phyloP scores from a whole-genome alignment of 179 eudicot genomes.

The Vitellaria paradoxa region DNA sequence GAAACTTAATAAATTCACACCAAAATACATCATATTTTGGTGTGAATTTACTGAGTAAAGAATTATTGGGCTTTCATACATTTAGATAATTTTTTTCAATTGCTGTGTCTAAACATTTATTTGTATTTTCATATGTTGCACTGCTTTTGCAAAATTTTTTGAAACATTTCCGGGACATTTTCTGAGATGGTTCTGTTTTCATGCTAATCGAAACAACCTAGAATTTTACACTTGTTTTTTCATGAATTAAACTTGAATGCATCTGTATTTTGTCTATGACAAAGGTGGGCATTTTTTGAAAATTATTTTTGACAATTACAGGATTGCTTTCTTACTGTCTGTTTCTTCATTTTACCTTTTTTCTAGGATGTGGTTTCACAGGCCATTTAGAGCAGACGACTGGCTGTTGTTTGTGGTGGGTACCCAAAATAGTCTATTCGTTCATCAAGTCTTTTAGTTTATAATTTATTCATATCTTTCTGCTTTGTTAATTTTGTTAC shows the following conservation, averaged over 20 bases:
- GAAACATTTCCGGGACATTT: too few relatives aligned
- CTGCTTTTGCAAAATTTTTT: too few relatives aligned
- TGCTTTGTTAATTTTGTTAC: not conserved
- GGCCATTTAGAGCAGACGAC: constrained; percentile 86
- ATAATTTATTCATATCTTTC: not conserved
- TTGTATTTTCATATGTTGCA: too few relatives aligned
- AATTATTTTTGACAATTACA: not conserved
- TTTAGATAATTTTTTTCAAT: too few relatives aligned
- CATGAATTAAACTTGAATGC: not conserved
- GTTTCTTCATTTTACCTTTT: constrained; percentile 13
- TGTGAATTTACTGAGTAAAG: too few relatives aligned
- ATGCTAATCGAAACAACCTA: too few relatives aligned
- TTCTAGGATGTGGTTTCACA: constrained; percentile 97
- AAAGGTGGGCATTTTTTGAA: not conserved
- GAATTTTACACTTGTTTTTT: not conserved
- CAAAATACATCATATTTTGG: too few relatives aligned
- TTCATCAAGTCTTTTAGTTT: not conserved
- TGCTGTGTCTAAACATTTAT: too few relatives aligned
- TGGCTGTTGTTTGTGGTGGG: constrained; percentile 87
- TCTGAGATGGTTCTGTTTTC: too few relatives aligned
- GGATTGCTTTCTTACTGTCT: not conserved
- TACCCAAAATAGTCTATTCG: constrained; percentile 3
- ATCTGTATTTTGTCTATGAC: not conserved
- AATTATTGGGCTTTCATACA: too few relatives aligned
- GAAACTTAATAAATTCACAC: too few relatives aligned